Conservation (phyloP, 768 basidiomycete species). For the Tulasnella sp. region DNA sequence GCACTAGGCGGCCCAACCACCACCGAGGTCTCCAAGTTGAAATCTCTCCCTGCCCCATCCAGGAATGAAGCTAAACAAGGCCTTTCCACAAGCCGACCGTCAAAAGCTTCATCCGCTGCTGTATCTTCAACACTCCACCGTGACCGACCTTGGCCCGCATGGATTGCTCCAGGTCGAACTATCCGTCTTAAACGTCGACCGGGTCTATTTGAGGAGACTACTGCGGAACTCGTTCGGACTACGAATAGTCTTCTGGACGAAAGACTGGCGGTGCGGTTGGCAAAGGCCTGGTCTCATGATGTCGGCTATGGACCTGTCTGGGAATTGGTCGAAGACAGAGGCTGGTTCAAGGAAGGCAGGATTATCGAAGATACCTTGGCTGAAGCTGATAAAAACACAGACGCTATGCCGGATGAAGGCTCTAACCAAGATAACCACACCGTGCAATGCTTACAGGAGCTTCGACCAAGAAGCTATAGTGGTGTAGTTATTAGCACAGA, state of each 20-base stretch:
- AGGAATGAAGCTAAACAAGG: neutral
- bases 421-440: too few relatives aligned
- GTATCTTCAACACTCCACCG: neutral
- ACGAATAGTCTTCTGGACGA: conserved; percentile 42
- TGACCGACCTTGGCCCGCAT: neutral
- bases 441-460: neutral
- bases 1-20: neutral
- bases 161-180: neutral
- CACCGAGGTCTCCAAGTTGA: neutral
- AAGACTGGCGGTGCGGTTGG: conserved; percentile 42
- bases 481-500: conserved; percentile 19
- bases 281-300: conserved; percentile 60
- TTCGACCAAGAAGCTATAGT: conserved; percentile 11
- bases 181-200: conserved; percentile 25
- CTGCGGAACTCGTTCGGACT: conserved; percentile 32
- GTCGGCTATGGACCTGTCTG: conserved; percentile 65
- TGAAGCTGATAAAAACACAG: conserved; percentile 19
- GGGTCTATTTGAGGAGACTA: conserved; percentile 32
- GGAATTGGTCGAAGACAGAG: conserved; percentile 65
- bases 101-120: neutral
- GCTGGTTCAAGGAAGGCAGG: conserved; percentile 53
- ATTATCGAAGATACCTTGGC: conserved; percentile 5
- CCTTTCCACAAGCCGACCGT: too few relatives aligned
- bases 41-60: neutral
- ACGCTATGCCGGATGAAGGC: too few relatives aligned